Percentiles rank a stretch among this genome's conserved stretches.
phyloP scores from a whole-genome alignment of 1,284 basidiomycete species.

The Apiotrichum brassicae region DNA sequence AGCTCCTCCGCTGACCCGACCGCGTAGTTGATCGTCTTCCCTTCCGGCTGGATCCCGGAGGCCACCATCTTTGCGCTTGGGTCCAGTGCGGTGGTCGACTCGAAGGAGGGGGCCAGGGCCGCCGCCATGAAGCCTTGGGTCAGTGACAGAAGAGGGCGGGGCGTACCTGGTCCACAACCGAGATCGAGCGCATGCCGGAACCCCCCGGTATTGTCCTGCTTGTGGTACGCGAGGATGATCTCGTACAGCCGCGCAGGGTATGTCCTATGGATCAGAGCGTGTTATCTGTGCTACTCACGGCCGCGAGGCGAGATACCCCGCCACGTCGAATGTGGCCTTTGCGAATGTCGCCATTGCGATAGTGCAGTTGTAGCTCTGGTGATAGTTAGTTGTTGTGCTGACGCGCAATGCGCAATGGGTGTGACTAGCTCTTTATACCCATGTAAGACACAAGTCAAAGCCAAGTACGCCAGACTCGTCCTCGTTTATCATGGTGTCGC shows the following conservation, averaged over 20 bases:
- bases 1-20: slow-evolving; percentile 27
- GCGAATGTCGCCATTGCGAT: slow-evolving; percentile 28
- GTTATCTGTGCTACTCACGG: slow-evolving; percentile 32
- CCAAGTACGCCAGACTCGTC: too few species aligned
- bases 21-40: slow-evolving; percentile 49
- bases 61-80: slow-evolving; percentile 68
- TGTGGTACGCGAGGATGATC: slow-evolving; percentile 26
- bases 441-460: too few species aligned
- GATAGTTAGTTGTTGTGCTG: too few species aligned
- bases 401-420: too few species aligned
- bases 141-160: background rate
- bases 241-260: slow-evolving; percentile 29
- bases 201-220: background rate
- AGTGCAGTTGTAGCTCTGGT: background rate
- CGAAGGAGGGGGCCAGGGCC: slow-evolving; percentile 56
- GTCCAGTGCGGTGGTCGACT: slow-evolving; percentile 62
- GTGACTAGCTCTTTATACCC: too few species aligned
- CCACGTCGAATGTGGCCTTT: slow-evolving; percentile 30
- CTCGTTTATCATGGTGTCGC: too few species aligned
- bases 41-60: slow-evolving; percentile 49
- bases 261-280: slow-evolving; percentile 16
- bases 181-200: slow-evolving; percentile 54
- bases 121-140: slow-evolving; percentile 55
- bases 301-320: slow-evolving; percentile 29
- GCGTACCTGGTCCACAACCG: slow-evolving; percentile 71